Percentiles rank a stretch among this genome's conserved stretches.
These are phyloP conservation scores for Cylindrodendrum hubeiense DNA, from an alignment of 2,329 filamentous ascomycete genomes.

Conservation along the genomic window DNA sequence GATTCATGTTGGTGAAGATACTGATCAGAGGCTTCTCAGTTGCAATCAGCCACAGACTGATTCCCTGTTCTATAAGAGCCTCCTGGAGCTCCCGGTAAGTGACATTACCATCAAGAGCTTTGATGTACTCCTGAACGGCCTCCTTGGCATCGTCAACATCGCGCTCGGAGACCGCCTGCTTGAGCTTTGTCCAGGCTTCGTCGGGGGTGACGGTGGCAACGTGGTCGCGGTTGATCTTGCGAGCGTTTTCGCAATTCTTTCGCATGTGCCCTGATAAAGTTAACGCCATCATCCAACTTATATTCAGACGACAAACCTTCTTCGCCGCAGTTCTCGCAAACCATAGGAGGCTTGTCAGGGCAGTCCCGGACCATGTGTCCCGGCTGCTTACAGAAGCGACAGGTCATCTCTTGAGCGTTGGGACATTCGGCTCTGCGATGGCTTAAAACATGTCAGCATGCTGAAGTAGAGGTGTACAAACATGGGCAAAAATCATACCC, in stretches of 20 bases:
- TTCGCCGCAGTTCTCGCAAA: conserved; percentile 72
- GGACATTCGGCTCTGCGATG: conserved; percentile 53
- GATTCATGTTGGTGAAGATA: conserved; percentile 77
- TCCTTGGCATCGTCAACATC: conserved; percentile 75
- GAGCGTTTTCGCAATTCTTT: conserved; percentile 68
- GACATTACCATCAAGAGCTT: conserved; percentile 64
- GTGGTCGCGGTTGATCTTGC: conserved; percentile 67
- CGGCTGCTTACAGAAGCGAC: conserved; percentile 61
- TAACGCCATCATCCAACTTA: conserved; percentile 8
- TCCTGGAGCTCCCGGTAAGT: conserved; percentile 73
- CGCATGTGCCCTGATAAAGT: conserved; percentile 64
- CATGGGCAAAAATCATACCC: conserved; percentile 43
- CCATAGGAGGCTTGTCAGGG: conserved; percentile 66
- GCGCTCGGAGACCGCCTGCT: conserved; percentile 61
- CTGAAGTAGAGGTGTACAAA: not conserved
- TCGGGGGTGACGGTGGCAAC: conserved; percentile 65
- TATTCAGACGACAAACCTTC: conserved; percentile 59
- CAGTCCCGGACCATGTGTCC: conserved; percentile 73
- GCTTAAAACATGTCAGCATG: conserved; percentile 33
- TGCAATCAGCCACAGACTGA: conserved; percentile 73
- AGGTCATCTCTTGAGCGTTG: conserved; percentile 48
- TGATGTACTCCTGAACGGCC: conserved; percentile 71
- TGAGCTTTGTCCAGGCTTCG: conserved; percentile 69
- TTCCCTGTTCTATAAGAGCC: conserved; percentile 65
- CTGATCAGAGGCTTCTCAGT: conserved; percentile 67